Conservation (phyloP, 148 eudicot genomes). For the Rhododendron kiyosumense region DNA sequence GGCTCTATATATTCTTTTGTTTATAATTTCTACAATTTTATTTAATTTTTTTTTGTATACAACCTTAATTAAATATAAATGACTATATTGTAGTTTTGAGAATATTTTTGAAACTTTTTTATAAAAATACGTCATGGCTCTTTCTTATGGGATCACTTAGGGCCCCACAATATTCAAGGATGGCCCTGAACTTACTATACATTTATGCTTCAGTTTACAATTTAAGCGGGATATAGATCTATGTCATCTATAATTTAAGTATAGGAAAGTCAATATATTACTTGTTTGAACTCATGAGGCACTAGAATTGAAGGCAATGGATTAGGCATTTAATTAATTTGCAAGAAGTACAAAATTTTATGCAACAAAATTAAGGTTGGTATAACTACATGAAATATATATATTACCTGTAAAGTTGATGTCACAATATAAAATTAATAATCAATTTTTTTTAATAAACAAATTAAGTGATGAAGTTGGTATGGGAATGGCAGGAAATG, state of each 20-base stretch:
- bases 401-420: not conserved
- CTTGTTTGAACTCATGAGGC: not conserved
- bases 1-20: not conserved
- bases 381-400: not conserved
- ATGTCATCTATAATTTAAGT: not conserved
- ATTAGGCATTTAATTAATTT: not conserved
- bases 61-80: not conserved
- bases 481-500: slow-evolving; percentile 50
- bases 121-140: not conserved
- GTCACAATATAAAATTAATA: not conserved
- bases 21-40: not conserved
- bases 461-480: not conserved
- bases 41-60: not conserved
- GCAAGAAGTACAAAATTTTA: not conserved
- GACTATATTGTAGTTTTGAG: not conserved
- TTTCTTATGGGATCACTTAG: not conserved
- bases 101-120: not conserved
- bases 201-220: not conserved
- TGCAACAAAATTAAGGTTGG: not conserved
- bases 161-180: not conserved
- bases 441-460: not conserved
- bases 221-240: not conserved
- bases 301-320: not conserved
- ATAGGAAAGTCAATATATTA: not conserved
- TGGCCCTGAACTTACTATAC: not conserved